Percentiles rank a stretch among this genome's conserved stretches.
Conservation (phyloP, 2,329 filamentous ascomycete species). For the Phialocephala sp. region DNA sequence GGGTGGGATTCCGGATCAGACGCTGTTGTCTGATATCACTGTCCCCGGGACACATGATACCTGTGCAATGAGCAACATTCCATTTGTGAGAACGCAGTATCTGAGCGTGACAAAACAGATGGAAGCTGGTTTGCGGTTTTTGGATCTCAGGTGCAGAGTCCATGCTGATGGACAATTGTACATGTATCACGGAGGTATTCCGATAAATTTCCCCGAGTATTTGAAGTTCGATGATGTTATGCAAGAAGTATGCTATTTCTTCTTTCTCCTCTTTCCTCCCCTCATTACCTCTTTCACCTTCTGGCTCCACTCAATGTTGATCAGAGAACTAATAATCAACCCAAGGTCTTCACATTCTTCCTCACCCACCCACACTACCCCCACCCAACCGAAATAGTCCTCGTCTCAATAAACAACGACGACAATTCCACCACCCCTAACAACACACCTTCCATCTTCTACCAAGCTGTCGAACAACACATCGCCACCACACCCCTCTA, state of each 20-base stretch:
- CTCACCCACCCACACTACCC: conserved; percentile 53
- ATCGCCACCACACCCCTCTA: conserved; percentile 48
- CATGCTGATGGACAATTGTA: conserved; percentile 60
- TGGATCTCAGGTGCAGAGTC: conserved; percentile 68
- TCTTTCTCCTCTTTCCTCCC: not conserved
- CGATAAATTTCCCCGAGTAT: conserved; percentile 66
- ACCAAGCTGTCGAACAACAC: conserved; percentile 59
- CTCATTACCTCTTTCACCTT: not conserved
- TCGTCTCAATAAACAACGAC: conserved; percentile 73
- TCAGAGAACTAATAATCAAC: not conserved
- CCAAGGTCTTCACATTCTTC: conserved; percentile 64
- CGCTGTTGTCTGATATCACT: conserved; percentile 65
- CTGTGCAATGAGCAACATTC: conserved; percentile 56
- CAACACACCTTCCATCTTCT: conserved; percentile 56
- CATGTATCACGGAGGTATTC: conserved; percentile 74
- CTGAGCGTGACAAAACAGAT: conserved; percentile 67
- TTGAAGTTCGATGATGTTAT: conserved; percentile 68
- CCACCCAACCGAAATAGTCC: conserved; percentile 61
- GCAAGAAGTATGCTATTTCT: conserved; percentile 45
- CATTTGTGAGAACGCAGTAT: conserved; percentile 75
- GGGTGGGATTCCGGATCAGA: conserved; percentile 60
- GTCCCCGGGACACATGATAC: conserved; percentile 79
- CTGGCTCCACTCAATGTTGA: not conserved
- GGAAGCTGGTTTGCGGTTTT: conserved; percentile 73
- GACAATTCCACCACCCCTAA: conserved; percentile 58